phyloP scores from a whole-genome alignment of 176 grass and related monocot species.

The Avena insularis region DNA sequence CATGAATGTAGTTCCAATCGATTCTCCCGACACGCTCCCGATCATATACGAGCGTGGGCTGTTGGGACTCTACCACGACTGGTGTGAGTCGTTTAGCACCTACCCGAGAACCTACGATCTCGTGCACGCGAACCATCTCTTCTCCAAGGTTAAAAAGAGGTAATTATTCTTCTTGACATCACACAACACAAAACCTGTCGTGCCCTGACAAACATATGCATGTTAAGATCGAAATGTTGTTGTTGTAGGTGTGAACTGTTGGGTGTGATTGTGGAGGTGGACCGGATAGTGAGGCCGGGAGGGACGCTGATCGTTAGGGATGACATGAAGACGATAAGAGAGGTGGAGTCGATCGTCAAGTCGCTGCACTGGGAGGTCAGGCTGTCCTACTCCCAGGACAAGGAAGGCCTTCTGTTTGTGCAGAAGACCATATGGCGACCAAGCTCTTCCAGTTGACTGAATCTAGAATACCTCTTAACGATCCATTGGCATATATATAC shows the following conservation, averaged over 20 bases:
- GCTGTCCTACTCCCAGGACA: slow-evolving; percentile 64
- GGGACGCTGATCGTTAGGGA: slow-evolving; percentile 78
- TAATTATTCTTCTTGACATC: slow-evolving; percentile 12
- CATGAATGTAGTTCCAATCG: slow-evolving; percentile 79
- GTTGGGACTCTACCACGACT: slow-evolving; percentile 84
- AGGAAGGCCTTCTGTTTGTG: slow-evolving; percentile 71
- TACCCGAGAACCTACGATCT: slow-evolving; percentile 92
- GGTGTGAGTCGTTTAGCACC: slow-evolving; percentile 92
- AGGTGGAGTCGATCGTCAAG: slow-evolving; percentile 61
- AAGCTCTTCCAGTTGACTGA: slow-evolving; percentile 48
- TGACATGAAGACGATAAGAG: slow-evolving; percentile 49
- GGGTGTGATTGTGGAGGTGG: slow-evolving; percentile 73
- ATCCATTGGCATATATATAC: neutral
- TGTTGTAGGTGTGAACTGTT: slow-evolving; percentile 61
- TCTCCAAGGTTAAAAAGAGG: slow-evolving; percentile 85
- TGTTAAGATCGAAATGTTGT: neutral
- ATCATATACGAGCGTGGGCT: slow-evolving; percentile 85
- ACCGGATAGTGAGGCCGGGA: slow-evolving; percentile 76
- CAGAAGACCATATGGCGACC: slow-evolving; percentile 74
- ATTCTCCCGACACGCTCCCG: slow-evolving; percentile 79
- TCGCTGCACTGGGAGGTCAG: slow-evolving; percentile 73
- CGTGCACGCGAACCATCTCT: slow-evolving; percentile 76
- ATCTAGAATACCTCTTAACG: neutral
- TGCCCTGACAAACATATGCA: neutral
- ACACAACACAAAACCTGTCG: neutral